Conservation (phyloP, 2,329 filamentous ascomycete species). For the Huntiella bhutanensis region DNA sequence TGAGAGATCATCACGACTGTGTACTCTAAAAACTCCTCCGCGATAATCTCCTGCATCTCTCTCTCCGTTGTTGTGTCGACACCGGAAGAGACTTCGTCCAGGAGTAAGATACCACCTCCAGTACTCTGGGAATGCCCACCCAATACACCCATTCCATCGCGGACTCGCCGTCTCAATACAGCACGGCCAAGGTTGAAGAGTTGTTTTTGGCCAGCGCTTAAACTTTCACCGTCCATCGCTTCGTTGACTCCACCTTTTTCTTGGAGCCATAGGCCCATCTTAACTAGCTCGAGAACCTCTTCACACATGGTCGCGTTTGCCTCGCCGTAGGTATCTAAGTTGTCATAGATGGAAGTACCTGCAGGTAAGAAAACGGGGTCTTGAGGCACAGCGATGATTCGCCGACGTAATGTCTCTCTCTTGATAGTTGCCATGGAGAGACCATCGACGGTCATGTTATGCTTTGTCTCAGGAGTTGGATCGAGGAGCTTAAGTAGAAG, state of each 20-base stretch:
- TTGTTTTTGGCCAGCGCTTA: slow-evolving; percentile 42
- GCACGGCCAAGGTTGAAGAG: slow-evolving; percentile 44
- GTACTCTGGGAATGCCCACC: not conserved
- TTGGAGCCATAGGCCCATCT: slow-evolving; percentile 18
- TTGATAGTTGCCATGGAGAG: slow-evolving; percentile 21
- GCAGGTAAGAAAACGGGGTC: slow-evolving; percentile 33
- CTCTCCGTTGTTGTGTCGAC: slow-evolving; percentile 25
- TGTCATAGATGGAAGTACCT: slow-evolving; percentile 21
- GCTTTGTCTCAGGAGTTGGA: slow-evolving; percentile 15
- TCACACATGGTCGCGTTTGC: slow-evolving; percentile 19
- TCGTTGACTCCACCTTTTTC: slow-evolving; percentile 17
- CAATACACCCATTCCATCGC: not conserved
- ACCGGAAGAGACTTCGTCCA: slow-evolving; percentile 26
- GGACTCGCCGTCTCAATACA: slow-evolving; percentile 18
- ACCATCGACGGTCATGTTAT: slow-evolving; percentile 25
- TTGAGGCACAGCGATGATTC: slow-evolving; percentile 33
- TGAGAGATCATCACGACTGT: slow-evolving; percentile 37
- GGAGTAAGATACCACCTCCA: slow-evolving; percentile 18
- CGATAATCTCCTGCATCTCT: slow-evolving; percentile 23
- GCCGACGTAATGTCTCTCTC: slow-evolving; percentile 24
- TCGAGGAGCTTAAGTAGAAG: slow-evolving; percentile 24
- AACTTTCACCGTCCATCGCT: slow-evolving; percentile 26
- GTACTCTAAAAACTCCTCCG: slow-evolving; percentile 21
- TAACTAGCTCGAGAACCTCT: slow-evolving; percentile 20
- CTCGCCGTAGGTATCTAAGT: slow-evolving; percentile 23